Evolutionary conservation across 352 stramenopile species (phyloP).

Genomic region (Phytophthora chlamydospora): DNA sequence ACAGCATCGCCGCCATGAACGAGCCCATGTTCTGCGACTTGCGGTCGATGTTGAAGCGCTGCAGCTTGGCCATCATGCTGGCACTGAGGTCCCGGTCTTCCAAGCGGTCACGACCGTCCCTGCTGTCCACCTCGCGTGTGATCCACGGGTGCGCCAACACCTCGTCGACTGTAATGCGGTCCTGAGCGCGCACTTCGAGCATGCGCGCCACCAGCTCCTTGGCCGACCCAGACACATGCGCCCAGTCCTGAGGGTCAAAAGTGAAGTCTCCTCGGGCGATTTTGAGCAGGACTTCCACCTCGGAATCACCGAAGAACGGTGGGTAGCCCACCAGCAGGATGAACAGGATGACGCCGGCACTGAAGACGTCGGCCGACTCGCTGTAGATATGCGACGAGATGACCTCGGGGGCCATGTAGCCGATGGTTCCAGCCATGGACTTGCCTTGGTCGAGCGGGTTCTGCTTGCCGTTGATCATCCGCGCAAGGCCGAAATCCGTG

Average conservation of each 20-base stretch:
- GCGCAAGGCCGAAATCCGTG: conserved; percentile 77
- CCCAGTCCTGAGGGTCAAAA: conserved; percentile 71
- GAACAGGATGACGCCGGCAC: conserved; percentile 81
- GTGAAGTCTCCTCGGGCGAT: conserved; percentile 77
- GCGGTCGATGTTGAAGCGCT: conserved; percentile 83
- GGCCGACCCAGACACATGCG: conserved; percentile 54
- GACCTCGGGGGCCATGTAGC: conserved; percentile 81
- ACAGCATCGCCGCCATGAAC: conserved; percentile 65
- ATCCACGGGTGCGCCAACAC: conserved; percentile 75
- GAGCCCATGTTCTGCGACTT: conserved; percentile 81
- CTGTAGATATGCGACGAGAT: conserved; percentile 74
- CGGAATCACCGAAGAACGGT: conserved; percentile 73
- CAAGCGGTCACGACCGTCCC: background rate
- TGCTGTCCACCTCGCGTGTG: conserved; percentile 22
- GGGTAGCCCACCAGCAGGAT: conserved; percentile 82
- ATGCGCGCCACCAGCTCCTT: conserved; percentile 77
- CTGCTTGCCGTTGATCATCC: conserved; percentile 76
- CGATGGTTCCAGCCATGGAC: conserved; percentile 78
- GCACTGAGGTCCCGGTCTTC: conserved; percentile 41
- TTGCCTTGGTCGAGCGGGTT: conserved; percentile 66
- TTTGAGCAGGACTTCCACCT: conserved; percentile 82
- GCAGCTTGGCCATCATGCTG: conserved; percentile 56
- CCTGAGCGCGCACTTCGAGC: conserved; percentile 73
- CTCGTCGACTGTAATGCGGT: conserved; percentile 76
- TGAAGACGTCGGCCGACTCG: conserved; percentile 77